Base-by-base conservation (phyloP, 2,329 filamentous ascomycete genomes). In the Xylaria sp. region DNA sequence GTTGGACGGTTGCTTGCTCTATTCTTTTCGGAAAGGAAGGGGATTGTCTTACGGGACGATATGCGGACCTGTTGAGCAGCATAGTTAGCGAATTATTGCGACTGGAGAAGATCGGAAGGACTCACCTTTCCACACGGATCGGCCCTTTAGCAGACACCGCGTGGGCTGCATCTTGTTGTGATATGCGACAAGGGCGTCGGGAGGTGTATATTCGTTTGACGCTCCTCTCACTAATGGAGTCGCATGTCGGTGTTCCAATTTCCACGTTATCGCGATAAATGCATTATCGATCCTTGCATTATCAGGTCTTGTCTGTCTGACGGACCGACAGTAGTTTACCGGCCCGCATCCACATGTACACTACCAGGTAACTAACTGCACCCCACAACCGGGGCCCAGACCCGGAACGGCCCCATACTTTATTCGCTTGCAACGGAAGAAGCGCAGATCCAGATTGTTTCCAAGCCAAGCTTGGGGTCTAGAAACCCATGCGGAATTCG, bases 41-140 rank as follows among this genome's bases (percentile, higher is more conserved):
- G 60, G 58, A 12, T 61, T 43, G 34, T 39, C 89, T 82, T 88
- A 92, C 90, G 89, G 86, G 72, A 92, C 89, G 74, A 92, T 90
- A 76, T 91, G 89, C 70, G 90, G 90, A 61, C 90, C 90, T 92
- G 73, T 48, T 65, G 25, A 23, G 25, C 20, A 23, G 25, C 20
- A 23, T 65, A 32, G 28, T 60, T 59, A 67, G 55, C 18, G 15
- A 30, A 6, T 30, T 30, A 30, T 4, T 39, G 36, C 36, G 13
- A 6, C 36, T 9, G 43, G 9, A 23, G n/a, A 10, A 23, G n/a
- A 30, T 20, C n/a, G 20, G 25, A 50, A 30, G n/a, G 4, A 63
- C 66, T 69, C 70, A 76, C 77, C 77, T 70, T 79, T 79, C 77
- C 77, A 79, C 52, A 79, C 77, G 39, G 77, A 78, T 62, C 77